These are phyloP conservation scores for Sclerospora graminicola DNA, from an alignment of 352 stramenopile genomes.

Conservation along the genomic window DNA sequence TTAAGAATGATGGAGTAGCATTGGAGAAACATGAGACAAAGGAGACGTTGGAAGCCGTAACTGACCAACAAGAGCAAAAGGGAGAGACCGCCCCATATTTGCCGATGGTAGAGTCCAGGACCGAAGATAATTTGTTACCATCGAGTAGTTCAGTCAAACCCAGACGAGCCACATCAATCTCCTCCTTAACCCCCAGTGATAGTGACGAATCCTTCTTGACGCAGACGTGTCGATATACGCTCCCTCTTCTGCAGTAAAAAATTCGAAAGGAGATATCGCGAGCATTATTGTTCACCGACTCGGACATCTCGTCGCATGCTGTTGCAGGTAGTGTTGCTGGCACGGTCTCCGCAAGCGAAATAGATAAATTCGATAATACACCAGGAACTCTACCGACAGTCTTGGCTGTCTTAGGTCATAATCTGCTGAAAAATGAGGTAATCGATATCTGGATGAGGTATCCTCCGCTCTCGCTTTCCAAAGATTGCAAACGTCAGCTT, in stretches of 20 bases:
- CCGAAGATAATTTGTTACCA: conserved; percentile 6
- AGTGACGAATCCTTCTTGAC: conserved; percentile 44
- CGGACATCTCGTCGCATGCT: conserved; percentile 11
- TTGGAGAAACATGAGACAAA: conserved; percentile 3
- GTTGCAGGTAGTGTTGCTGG: conserved; percentile 5
- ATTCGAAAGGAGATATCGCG: conserved; percentile 63
- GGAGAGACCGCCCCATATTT: conserved; percentile 8
- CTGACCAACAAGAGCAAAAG: conserved; percentile 7
- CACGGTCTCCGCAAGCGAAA: too few species aligned
- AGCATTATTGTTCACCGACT: conserved; percentile 39
- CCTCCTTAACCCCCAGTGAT: conserved; percentile 13
- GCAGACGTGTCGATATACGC: too few species aligned
- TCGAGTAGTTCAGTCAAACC: conserved; percentile 16
- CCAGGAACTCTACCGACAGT: conserved; percentile 47
- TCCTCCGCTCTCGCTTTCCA: conserved; percentile 56
- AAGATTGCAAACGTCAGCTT: conserved; percentile 41
- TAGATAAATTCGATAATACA: too few species aligned
- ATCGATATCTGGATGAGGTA: conserved; percentile 57
- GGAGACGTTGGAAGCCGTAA: not conserved
- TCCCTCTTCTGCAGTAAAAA: conserved; percentile 72
- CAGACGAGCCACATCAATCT: conserved; percentile 18
- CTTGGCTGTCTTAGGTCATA: conserved; percentile 60
- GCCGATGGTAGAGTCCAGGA: too few species aligned
- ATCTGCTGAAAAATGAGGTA: conserved; percentile 71
- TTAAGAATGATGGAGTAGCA: conserved; percentile 5